A percentile compares a stretch with the other conserved stretches of the same genome.
Conservation (phyloP, 23 red algal genomes). For the Gracilaria caudata region DNA sequence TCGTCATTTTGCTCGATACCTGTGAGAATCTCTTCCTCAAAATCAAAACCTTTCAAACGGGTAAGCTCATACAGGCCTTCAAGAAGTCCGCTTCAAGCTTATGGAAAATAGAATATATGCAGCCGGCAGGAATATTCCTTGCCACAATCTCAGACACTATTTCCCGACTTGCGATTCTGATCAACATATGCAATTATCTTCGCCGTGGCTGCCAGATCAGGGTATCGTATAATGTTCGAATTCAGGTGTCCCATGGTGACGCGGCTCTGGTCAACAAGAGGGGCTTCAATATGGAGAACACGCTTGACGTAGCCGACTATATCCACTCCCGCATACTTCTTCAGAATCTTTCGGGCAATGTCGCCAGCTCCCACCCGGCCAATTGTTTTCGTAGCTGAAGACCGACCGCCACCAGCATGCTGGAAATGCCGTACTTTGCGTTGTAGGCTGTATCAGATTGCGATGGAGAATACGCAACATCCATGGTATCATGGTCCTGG, state of each 20-base stretch:
- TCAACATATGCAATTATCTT: conserved; percentile 92
- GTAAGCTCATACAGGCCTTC: conserved; percentile 95
- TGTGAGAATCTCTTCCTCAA: conserved; percentile 81
- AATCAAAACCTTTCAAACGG: conserved; percentile 96
- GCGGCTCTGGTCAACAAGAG: conserved; percentile 61
- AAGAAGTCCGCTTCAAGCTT: conserved; percentile 97
- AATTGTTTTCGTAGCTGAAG: conserved; percentile 94
- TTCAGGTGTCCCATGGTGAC: conserved; percentile 85
- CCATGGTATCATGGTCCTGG: conserved; percentile 93
- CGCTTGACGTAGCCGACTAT: conserved; percentile 89
- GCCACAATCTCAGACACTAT: conserved; percentile 87
- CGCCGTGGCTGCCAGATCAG: conserved; percentile 73
- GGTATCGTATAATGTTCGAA: conserved; percentile 89
- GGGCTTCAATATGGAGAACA: conserved; percentile 82
- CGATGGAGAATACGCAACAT: conserved; percentile 85
- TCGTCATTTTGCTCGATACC: conserved; percentile 97
- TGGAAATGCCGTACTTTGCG: conserved; percentile 97
- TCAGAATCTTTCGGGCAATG: conserved; percentile 82
- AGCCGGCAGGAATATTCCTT: conserved; percentile 93
- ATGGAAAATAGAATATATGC: conserved; percentile 91
- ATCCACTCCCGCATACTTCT: conserved; percentile 78
- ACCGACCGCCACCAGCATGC: conserved; percentile 91
- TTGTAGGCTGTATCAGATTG: conserved; percentile 98
- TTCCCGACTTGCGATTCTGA: conserved; percentile 86
- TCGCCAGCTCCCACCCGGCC: conserved; percentile 93